A percentile compares a stretch with the other conserved stretches of the same genome.
Conservation (phyloP, 768 basidiomycete species). For the Cubamyces lactineus region DNA sequence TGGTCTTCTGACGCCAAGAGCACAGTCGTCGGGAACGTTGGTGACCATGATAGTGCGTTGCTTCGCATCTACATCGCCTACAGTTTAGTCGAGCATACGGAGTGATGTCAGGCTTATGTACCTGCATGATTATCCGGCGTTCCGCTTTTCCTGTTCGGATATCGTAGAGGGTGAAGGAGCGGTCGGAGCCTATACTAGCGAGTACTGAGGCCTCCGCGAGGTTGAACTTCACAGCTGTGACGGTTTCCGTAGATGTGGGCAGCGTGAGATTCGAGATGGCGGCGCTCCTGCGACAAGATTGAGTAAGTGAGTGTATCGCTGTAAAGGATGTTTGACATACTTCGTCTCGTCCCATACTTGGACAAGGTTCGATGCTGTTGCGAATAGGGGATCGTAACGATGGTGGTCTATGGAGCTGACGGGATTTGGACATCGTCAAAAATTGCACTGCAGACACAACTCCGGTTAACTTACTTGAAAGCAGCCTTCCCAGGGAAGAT, state of each 20-base stretch:
- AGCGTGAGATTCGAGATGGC: constrained; percentile 88
- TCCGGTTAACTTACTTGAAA: constrained; percentile 70
- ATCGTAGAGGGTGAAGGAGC: constrained; percentile 96
- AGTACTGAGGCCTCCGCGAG: constrained; percentile 91
- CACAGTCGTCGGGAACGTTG: constrained; percentile 89
- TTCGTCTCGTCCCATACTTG: constrained; percentile 99
- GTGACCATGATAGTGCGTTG: constrained; percentile 94
- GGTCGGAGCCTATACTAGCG: constrained; percentile 93
- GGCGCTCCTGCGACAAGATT: constrained; percentile 59
- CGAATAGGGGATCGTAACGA: constrained; percentile 84
- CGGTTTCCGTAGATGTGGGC: constrained; percentile 85
- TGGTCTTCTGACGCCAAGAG: constrained; percentile 98
- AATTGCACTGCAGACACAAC: neutral
- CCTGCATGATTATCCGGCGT: constrained; percentile 87
- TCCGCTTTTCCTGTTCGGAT: constrained; percentile 97
- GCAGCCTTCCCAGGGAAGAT: constrained; percentile 85
- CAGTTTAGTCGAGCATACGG: neutral
- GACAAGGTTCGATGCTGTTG: constrained; percentile 89
- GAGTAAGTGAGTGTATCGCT: neutral
- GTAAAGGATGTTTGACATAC: constrained; percentile 44
- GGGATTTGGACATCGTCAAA: constrained; percentile 8
- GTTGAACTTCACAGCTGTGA: constrained; percentile 89
- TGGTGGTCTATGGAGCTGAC: constrained; percentile 93
- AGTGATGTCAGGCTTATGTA: constrained; percentile 34
- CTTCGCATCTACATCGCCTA: constrained; percentile 67